Base-by-base conservation (phyloP, 495 filamentous ascomycete genomes). In the Neurospora discreta region DNA sequence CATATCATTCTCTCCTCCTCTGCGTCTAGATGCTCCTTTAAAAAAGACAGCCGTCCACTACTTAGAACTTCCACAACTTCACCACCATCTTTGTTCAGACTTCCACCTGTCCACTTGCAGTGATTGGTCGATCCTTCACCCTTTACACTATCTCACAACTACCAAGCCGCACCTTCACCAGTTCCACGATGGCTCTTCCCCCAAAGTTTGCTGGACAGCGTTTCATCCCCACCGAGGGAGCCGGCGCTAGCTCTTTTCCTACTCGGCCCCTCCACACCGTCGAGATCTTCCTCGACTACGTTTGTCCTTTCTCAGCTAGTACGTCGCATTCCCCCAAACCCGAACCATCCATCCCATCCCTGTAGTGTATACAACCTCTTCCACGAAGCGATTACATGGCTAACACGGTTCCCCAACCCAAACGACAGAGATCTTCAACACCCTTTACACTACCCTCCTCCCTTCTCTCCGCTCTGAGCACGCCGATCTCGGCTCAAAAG, bases 201-300 rank as follows among this genome's bases (percentile, higher is more conserved):
- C 92, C 92, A 39, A 92, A 91, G 78, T 93, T 93, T 81, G 87
- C 85, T 4, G 92, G 90, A 72, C 90, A 92, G 72, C 89, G 87
- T 79, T 85, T 91, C 68, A 72, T 75, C 75, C 79, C 84, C 75
- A 73, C 76, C 70, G 68, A 74, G 26, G 70, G 76, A 3, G n/a
- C 74, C 33, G 39, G 46, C 38, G 10, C 73, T 39, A 77, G 84
- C 39, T 77, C 80, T 41, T 79, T 79, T 16, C 77, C 84, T 8
- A 30, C 23, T 13, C 33, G 80, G 85, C 81, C 87, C 0, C 79
- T 89, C 5, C 91, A 94, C 83, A 95, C 91, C 0, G 80, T 95
- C 36, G 92, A 95, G 80, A 74, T 95, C 23, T 95, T 90, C 77
- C 90, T 95, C 77, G 92, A 96, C 83, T 97, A 95, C 82, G 91